Evolutionary conservation across 148 eudicot genomes (phyloP).

Genomic region (Vaccinium darrowii): DNA sequence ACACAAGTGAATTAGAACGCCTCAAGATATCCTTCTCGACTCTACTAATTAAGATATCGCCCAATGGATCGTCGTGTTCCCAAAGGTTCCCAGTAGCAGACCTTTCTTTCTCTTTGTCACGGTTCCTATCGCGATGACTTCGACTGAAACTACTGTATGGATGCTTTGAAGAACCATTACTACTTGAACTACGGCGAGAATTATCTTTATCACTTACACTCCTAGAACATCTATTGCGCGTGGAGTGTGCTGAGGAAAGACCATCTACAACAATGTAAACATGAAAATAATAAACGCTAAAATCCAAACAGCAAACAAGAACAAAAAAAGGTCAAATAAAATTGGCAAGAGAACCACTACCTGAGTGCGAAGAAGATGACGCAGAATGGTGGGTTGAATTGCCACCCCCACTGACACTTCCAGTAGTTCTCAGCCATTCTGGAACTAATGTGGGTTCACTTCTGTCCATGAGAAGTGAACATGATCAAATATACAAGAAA

Average conservation of each 20-base stretch:
- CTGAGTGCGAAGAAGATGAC: slow-evolving; percentile 41
- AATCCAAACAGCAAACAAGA: background rate
- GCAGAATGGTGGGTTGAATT: slow-evolving; percentile 51
- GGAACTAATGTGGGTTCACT: slow-evolving; percentile 95
- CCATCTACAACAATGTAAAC: slow-evolving; percentile 30
- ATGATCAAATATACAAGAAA: slow-evolving; percentile 37
- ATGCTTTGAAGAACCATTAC: slow-evolving; percentile 69
- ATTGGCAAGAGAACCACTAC: slow-evolving; percentile 24
- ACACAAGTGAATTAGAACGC: slow-evolving; percentile 65
- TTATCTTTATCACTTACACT: slow-evolving; percentile 45
- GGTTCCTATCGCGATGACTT: slow-evolving; percentile 47
- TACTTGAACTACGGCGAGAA: slow-evolving; percentile 57
- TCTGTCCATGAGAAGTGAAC: slow-evolving; percentile 78
- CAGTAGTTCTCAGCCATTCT: slow-evolving; percentile 82
- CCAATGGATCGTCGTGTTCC: slow-evolving; percentile 69
- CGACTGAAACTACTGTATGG: slow-evolving; percentile 70
- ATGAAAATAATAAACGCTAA: background rate
- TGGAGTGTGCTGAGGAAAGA: slow-evolving; percentile 38
- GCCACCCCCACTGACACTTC: slow-evolving; percentile 61
- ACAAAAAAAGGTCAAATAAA: background rate
- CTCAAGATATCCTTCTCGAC: slow-evolving; percentile 52
- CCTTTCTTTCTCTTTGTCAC: slow-evolving; percentile 65
- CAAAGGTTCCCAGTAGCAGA: slow-evolving; percentile 45
- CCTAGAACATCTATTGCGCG: slow-evolving; percentile 44
- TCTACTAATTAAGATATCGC: slow-evolving; percentile 43